phyloP scores from a whole-genome alignment of 257 asterid genomes.

The Gentiana dahurica region DNA sequence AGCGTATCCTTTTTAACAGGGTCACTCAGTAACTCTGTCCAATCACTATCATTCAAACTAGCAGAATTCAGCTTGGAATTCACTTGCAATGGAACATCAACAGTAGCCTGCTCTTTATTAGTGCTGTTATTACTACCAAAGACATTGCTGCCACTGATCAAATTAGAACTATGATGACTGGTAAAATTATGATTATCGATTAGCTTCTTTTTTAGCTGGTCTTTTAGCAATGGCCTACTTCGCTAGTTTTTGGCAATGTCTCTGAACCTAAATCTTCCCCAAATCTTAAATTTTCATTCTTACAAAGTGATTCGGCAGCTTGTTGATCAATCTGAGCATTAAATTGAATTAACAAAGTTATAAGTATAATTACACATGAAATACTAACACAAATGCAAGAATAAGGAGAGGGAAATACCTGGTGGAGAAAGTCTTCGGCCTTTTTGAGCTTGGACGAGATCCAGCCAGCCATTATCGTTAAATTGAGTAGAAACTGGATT shows the following conservation, averaged over 20 bases:
- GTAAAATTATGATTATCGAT: conserved; percentile 20
- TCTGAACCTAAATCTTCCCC: conserved; percentile 42
- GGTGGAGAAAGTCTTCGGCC: too few relatives aligned
- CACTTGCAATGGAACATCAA: conserved; percentile 19
- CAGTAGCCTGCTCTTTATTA: conserved; percentile 25
- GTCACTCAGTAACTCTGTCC: conserved; percentile 83
- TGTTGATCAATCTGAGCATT: conserved; percentile 81
- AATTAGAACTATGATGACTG: conserved; percentile 21
- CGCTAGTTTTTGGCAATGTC: conserved; percentile 27
- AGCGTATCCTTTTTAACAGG: conserved; percentile 41
- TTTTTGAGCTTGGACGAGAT: too few relatives aligned
- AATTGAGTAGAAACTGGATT: too few relatives aligned
- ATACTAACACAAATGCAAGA: too few relatives aligned
- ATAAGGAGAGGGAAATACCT: too few relatives aligned
- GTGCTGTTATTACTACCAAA: conserved; percentile 16
- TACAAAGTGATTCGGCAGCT: conserved; percentile 89
- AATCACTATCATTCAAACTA: conserved; percentile 64
- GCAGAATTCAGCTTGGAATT: conserved; percentile 28
- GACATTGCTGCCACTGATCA: conserved; percentile 17
- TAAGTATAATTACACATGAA: too few relatives aligned
- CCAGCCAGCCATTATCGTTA: too few relatives aligned
- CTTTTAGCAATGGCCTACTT: conserved; percentile 54
- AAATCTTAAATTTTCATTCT: conserved; percentile 49
- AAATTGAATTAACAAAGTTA: too few relatives aligned
- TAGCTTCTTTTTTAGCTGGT: conserved; percentile 72